Base-by-base conservation (phyloP, 768 basidiomycete genomes). In the Mycena olivaceomarginata region DNA sequence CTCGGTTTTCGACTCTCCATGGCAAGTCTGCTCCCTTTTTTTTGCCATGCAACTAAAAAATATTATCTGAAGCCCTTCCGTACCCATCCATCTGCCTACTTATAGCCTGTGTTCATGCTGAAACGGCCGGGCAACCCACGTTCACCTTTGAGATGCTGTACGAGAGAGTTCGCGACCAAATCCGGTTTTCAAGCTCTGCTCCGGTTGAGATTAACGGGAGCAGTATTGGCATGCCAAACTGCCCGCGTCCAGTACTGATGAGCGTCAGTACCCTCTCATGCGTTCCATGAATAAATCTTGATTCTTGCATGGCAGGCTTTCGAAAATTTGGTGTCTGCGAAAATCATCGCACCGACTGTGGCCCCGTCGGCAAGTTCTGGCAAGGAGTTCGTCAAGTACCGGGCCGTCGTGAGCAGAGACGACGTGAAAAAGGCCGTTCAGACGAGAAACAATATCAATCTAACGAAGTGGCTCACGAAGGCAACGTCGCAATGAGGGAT, bases 61-160 rank as follows among this genome's bases (percentile, higher is more conserved):
- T 25, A 25, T 15, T 57, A 46, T 40, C 62, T 72, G 20, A 80
- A 97, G 96, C 89, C 71, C 83, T 97, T 25, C 87, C 96, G 22
- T 96, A 98, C 82, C 95, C 97, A 10, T 87, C 91, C 3, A 84
- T 97, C 22, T 97, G 96, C 81, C 89, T 98, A 41, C 90, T 98
- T 57, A 94, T 99, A 75, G 95, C 97, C n/a, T 90, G 93, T 16
- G 90, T 93, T 81, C 98, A 98, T 82, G 89, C 93, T 5, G 86
- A 92, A 37, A 93, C 93, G 12, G 92, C 92, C 8, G 97, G 97
- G 0, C 94, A 97, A 75, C 89, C 94, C 22, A 86, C 87, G 16
- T 93, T 98, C 85, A 99, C 96, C 41, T 98, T 99, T 82, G 96
- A 98, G 81, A 97, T 98, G 93, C 90, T 98, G 10, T 90, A 94